Evolutionary conservation across 345 rosid species (phyloP), one percentile per base, ranked within the genome.

Genomic region (Triadica sebifera): DNA sequence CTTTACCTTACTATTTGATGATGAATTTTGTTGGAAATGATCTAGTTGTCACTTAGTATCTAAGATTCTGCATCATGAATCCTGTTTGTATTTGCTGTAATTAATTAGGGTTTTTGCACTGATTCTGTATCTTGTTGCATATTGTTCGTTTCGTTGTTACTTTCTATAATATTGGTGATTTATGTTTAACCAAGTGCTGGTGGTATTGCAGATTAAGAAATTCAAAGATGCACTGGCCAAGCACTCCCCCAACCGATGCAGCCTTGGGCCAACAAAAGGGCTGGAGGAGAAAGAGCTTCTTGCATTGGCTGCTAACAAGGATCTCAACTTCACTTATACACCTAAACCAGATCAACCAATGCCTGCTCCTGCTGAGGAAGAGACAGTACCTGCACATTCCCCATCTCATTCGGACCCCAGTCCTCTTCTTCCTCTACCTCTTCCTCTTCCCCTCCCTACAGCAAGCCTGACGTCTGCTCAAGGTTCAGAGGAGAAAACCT

Each of bases 181-280:
- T n/a, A n/a, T n/a, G n/a, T n/a, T n/a, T n/a, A n/a, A n/a, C n/a
- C n/a, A 12, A 29, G 29, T 16, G 9, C 11, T 37, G 16, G 34
- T 64, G 16, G 47, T 67, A 50, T 68, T 65, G 20, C 87, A 93
- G 99, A 93, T 95, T 45, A 93, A 93, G 83, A 95, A 95, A 80
- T 95, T 95, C 78, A 90, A 82, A 82, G 96, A 93, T 69, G 97
- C 99, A 16, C 74, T 95, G 81, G 96, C 92, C 13, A 95, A 89
- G 89, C 92, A 95, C 81, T 72, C 76, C 1, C 89, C 96, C 0
- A 96, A 90, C 24, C 77, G 96, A 45, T 91, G 96, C 82, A 90
- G 98, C 85, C 88, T 95, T 0, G 88, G 86, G 16, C 96, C 92
- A 1, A 77, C 91, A 16, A 90, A 89, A 80, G 99, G 99, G 39